Percentiles rank a stretch among this genome's conserved stretches.
phyloP scores from a whole-genome alignment of 2,329 filamentous ascomycete species.

The Talaromyces sp. region DNA sequence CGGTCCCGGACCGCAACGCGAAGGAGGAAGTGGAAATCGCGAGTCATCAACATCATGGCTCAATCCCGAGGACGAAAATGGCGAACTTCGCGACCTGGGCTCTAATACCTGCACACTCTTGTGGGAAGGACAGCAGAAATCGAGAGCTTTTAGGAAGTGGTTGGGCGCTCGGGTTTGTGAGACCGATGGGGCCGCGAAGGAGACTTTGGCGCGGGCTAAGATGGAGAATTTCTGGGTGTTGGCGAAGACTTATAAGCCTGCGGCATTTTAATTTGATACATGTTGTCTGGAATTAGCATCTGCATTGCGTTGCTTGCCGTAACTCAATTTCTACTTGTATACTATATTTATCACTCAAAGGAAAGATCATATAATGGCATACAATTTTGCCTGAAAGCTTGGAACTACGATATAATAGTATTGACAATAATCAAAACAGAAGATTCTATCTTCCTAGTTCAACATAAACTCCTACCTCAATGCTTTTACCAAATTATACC shows the following conservation, averaged over 20 bases:
- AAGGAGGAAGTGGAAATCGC: slow-evolving; percentile 51
- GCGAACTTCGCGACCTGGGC: slow-evolving; percentile 75
- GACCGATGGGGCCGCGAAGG: slow-evolving; percentile 82
- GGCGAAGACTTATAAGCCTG: slow-evolving; percentile 63
- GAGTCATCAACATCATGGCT: slow-evolving; percentile 69
- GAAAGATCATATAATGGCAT: neutral
- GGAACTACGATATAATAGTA: neutral
- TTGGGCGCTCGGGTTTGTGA: slow-evolving; percentile 80
- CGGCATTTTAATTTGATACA: neutral
- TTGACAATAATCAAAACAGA: neutral
- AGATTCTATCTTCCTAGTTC: neutral
- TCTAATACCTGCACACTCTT: slow-evolving; percentile 78
- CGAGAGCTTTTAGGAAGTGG: slow-evolving; percentile 80
- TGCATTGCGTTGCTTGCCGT: neutral
- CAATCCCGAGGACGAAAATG: slow-evolving; percentile 71
- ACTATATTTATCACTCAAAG: neutral
- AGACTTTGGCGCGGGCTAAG: slow-evolving; percentile 73
- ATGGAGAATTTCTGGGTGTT: slow-evolving; percentile 95
- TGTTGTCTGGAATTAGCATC: neutral
- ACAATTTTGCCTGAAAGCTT: neutral
- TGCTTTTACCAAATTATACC: slow-evolving; percentile 8
- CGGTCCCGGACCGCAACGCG: slow-evolving; percentile 53
- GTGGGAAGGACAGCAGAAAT: slow-evolving; percentile 87
- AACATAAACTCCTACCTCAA: slow-evolving; percentile 10
- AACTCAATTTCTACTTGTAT: neutral